These are phyloP conservation scores for Digitaria exilis DNA, from an alignment of 202 grass and related monocot genomes.

Conservation along the genomic window DNA sequence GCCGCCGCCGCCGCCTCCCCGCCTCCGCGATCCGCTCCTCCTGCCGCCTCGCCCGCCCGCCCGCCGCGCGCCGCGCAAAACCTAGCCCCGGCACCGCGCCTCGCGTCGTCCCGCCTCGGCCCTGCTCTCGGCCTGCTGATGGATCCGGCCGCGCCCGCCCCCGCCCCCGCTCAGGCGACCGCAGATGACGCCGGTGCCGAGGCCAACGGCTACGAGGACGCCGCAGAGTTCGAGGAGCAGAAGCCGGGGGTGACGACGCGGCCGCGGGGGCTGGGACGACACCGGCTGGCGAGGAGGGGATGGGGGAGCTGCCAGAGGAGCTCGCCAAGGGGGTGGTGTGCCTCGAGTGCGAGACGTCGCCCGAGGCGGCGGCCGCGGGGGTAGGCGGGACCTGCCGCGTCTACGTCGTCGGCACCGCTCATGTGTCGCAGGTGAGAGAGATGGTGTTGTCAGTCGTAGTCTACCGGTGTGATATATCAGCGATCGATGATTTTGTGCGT, in stretches of 20 bases:
- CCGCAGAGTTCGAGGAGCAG: slow-evolving; percentile 21
- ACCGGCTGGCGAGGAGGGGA: not conserved
- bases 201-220: slow-evolving; percentile 28
- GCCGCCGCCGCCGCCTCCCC: not conserved
- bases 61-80: slow-evolving; percentile 2
- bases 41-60: not conserved
- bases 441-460: not conserved
- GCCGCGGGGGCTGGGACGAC: not conserved
- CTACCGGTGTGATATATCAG: not conserved
- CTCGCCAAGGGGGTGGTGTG: slow-evolving; percentile 65
- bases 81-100: not conserved
- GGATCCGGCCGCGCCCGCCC: slow-evolving; percentile 46
- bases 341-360: slow-evolving; percentile 72
- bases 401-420: slow-evolving; percentile 87
- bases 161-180: not conserved
- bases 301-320: slow-evolving; percentile 64
- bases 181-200: not conserved
- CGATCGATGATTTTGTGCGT: not conserved
- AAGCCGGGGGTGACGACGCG: not conserved
- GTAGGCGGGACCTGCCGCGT: slow-evolving; percentile 61
- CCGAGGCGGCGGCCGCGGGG: slow-evolving; percentile 45
- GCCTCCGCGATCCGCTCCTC: not conserved
- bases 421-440: slow-evolving; percentile 80
- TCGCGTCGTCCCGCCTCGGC: slow-evolving; percentile 9
- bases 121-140: slow-evolving; percentile 37